phyloP scores from a whole-genome alignment of 139 green algal genomes.

The Eudorina sp. region DNA sequence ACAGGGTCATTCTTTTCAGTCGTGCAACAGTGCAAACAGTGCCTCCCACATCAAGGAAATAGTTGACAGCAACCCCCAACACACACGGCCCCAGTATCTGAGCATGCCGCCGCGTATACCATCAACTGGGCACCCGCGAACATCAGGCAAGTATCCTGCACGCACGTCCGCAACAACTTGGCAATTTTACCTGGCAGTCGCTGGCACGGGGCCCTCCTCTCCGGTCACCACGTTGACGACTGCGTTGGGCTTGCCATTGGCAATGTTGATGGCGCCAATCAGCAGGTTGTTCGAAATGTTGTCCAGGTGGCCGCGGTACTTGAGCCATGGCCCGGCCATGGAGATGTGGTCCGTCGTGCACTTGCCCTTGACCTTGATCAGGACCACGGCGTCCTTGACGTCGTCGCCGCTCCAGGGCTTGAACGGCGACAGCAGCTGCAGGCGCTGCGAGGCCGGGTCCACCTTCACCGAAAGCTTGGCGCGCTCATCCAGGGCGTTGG shows the following conservation, averaged over 20 bases:
- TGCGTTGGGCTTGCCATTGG: constrained; percentile 85
- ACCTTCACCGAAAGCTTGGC: constrained; percentile 65
- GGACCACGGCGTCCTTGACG: constrained; percentile 76
- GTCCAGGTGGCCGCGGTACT: constrained; percentile 97
- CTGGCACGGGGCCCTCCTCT: constrained; percentile 71
- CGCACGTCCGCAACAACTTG: too few species aligned
- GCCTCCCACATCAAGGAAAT: background rate
- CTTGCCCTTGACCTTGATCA: constrained; percentile 95
- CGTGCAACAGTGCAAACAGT: background rate
- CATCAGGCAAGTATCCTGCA: too few species aligned
- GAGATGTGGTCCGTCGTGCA: constrained; percentile 99
- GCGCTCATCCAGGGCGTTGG: constrained; percentile 6
- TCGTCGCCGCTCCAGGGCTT: constrained; percentile 86
- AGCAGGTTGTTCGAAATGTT: constrained; percentile 99
- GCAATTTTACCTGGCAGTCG: constrained; percentile 61
- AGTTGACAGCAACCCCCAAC: background rate
- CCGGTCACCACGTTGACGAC: constrained; percentile 68
- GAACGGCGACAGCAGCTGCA: constrained; percentile 95
- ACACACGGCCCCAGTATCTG: too few species aligned
- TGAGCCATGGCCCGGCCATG: constrained; percentile 97
- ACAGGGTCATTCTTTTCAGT: too few species aligned
- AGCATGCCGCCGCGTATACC: too few species aligned
- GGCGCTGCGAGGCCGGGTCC: constrained; percentile 81
- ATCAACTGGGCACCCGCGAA: too few species aligned
- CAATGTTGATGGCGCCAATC: constrained; percentile 94